phyloP scores from a whole-genome alignment of 1,284 basidiomycete genomes.

The Caloboletus inedulis region DNA sequence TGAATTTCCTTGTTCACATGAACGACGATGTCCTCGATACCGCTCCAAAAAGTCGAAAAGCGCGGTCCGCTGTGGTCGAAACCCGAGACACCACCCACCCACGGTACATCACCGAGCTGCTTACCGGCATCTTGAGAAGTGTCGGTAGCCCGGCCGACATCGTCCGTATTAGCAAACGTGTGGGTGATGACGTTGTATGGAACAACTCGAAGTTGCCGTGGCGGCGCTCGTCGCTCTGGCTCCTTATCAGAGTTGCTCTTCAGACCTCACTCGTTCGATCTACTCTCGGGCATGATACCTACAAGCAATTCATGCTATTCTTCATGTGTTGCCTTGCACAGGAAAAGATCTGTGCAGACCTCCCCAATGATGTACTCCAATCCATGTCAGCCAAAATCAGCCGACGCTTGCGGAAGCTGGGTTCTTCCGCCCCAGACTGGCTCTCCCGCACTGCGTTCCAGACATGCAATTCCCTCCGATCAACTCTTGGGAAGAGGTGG shows the following conservation, averaged over 20 bases:
- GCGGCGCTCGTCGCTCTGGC: conserved; percentile 40
- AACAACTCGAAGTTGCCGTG: conserved; percentile 32
- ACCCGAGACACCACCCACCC: conserved; percentile 32
- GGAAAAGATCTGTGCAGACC: conserved; percentile 11
- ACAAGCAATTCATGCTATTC: conserved; percentile 49
- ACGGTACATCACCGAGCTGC: conserved; percentile 37
- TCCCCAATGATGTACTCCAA: conserved; percentile 35
- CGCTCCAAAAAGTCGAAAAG: conserved; percentile 8
- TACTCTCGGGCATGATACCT: conserved; percentile 24
- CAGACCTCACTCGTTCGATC: conserved; percentile 39
- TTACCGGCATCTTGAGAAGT: conserved; percentile 35
- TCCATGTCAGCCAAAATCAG: conserved; percentile 33
- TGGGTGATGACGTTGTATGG: conserved; percentile 37
- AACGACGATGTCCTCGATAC: conserved; percentile 21
- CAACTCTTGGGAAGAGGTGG: conserved; percentile 19
- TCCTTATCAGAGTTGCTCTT: conserved; percentile 37
- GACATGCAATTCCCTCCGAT: conserved; percentile 17
- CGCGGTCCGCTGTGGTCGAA: conserved; percentile 23
- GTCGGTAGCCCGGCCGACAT: conserved; percentile 20
- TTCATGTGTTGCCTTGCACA: conserved; percentile 36
- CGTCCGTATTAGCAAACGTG: conserved; percentile 30
- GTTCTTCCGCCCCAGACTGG: conserved; percentile 17
- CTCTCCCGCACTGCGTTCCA: conserved; percentile 11
- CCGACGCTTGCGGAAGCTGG: conserved; percentile 39
- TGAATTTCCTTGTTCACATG: conserved; percentile 33